A percentile compares a stretch with the other conserved stretches of the same genome.
These are phyloP conservation scores for Verticillium longisporum DNA, from an alignment of 2,329 filamentous ascomycete genomes.

Conservation along the genomic window DNA sequence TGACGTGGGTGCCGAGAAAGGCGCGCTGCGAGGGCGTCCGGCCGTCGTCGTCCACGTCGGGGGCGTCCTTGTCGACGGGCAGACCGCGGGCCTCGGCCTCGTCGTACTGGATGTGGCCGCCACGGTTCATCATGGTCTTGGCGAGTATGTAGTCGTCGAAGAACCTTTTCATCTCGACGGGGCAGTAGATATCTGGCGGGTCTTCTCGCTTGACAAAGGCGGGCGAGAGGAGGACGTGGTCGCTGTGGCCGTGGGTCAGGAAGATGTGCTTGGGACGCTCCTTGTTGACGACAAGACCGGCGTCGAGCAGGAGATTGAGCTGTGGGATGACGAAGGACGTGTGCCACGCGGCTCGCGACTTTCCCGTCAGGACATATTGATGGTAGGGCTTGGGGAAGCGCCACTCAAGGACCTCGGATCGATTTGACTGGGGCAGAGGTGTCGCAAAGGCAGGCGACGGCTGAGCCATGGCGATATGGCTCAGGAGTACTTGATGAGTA, in stretches of 20 bases:
- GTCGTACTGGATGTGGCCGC: constrained; percentile 24
- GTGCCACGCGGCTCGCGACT: constrained; percentile 43
- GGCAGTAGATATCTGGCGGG: constrained; percentile 39
- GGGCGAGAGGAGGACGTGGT: constrained; percentile 35
- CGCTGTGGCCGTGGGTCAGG: constrained; percentile 41
- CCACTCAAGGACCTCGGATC: constrained; percentile 39
- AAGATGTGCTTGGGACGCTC: constrained; percentile 41
- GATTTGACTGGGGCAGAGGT: constrained; percentile 33
- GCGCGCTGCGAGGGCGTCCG: constrained; percentile 11
- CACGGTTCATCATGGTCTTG: constrained; percentile 33
- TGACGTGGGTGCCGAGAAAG: constrained; percentile 30
- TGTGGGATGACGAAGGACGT: constrained; percentile 43
- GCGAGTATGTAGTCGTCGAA: constrained; percentile 33
- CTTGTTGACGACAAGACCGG: constrained; percentile 38
- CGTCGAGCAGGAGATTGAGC: constrained; percentile 42
- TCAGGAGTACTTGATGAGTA: too few species aligned
- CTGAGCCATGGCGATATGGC: neutral
- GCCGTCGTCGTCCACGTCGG: constrained; percentile 6
- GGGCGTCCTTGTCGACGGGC: constrained; percentile 2
- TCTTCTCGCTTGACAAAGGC: constrained; percentile 36
- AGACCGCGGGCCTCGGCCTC: constrained; percentile 13
- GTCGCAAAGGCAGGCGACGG: constrained; percentile 26
- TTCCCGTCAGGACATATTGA: constrained; percentile 35
- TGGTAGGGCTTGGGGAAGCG: constrained; percentile 34
- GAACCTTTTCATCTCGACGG: constrained; percentile 27